Evolutionary conservation across 116 monocot genomes (phyloP), one percentile per base, ranked within the genome.

Genomic region (Phalaenopsis hybrid): DNA sequence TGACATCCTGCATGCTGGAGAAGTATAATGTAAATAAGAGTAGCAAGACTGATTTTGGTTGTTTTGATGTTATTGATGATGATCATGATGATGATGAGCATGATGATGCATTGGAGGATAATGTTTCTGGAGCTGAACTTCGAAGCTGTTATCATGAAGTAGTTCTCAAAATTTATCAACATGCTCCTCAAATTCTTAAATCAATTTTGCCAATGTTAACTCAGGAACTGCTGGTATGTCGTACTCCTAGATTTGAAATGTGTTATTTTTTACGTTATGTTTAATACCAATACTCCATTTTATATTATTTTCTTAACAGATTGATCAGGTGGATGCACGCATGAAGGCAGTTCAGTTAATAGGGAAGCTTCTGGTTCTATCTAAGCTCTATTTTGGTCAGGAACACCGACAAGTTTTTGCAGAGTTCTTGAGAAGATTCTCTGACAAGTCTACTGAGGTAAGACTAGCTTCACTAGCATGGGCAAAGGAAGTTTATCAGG

Each of bases 301-400:
- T 82, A 58, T 37, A 49, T 37, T 55, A 72, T 75, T 82, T 82
- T 55, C 58, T 82, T 89, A 67, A 57, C 86, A 97, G 97, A 84
- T 80, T 81, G 94, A 94, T 83, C 94, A 94, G 72, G 94, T 94
- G 41, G 93, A 97, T 90, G 81, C 92, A 8, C 92, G 97, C 34
- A 79, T 97, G 48, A 86, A 94, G 81, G 94, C 97, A 72, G 91
- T 97, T 83, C 85, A 85, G 31, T 78, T 91, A 59, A 81, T 93
- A 69, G 94, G 91, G 37, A 85, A 89, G 78, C 88, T 97, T 85
- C 84, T 97, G 86, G 80, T 75, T 23, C 77, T 87, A 8, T 97
- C 97, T 61, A 88, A 90, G 49, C 85, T 91, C 34, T 87, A 69
- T 51, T 78, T 89, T 80, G 85, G 82, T 79, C 84, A 88, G 75